These are phyloP conservation scores for Theobroma cacao DNA, from an alignment of 345 rosid species.

Conservation along the genomic window DNA sequence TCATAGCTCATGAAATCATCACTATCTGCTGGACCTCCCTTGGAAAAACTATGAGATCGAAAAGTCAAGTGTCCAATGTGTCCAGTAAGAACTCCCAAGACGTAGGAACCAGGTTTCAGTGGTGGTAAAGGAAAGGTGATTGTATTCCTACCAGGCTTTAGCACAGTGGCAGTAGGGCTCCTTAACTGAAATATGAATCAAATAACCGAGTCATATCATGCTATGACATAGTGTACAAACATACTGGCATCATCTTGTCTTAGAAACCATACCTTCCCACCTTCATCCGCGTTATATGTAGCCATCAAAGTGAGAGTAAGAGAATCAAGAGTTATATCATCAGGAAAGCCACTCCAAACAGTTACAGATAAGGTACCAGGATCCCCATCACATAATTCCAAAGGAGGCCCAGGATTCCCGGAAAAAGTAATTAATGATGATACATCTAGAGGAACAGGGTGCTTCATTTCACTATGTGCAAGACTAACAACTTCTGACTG, in stretches of 20 bases:
- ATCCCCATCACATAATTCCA: constrained; percentile 94
- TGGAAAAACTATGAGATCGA: constrained; percentile 95
- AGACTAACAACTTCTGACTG: constrained; percentile 86
- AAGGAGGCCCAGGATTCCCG: constrained; percentile 82
- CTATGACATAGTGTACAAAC: background rate
- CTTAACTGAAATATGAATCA: constrained; percentile 57
- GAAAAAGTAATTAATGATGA: constrained; percentile 93
- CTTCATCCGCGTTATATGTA: constrained; percentile 81
- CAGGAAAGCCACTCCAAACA: constrained; percentile 98
- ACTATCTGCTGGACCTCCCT: constrained; percentile 90
- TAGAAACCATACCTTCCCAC: constrained; percentile 65
- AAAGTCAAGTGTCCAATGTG: constrained; percentile 90
- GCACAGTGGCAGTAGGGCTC: constrained; percentile 65
- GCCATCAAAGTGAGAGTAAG: constrained; percentile 89
- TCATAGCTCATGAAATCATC: constrained; percentile 98
- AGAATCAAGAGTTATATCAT: constrained; percentile 90
- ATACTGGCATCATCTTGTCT: background rate
- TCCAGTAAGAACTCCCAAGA: constrained; percentile 92
- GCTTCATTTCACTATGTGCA: constrained; percentile 91
- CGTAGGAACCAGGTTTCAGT: constrained; percentile 90
- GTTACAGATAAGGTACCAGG: constrained; percentile 81
- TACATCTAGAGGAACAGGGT: constrained; percentile 92
- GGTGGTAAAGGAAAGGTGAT: constrained; percentile 79
- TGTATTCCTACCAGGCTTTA: constrained; percentile 73
- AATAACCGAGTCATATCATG: constrained; percentile 12